Conservation (phyloP, 1,139 yeast genomes). For the Candida labiduridarum region DNA sequence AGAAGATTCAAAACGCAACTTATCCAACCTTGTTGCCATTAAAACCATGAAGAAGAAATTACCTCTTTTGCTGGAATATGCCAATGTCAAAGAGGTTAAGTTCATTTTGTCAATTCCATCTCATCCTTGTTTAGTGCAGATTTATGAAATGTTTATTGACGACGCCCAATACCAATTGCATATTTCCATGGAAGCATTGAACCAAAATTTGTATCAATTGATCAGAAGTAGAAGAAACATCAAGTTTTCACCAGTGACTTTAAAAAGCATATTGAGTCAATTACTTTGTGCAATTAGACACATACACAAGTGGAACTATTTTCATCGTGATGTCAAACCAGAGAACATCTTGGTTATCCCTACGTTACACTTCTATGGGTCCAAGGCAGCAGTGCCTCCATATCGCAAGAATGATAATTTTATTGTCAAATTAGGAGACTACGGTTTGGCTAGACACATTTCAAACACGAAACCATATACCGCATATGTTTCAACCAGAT, state of each 20-base stretch:
- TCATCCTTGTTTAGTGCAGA: conserved; percentile 70
- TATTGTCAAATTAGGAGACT: conserved; percentile 84
- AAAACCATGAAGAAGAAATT: conserved; percentile 71
- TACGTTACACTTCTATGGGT: conserved; percentile 53
- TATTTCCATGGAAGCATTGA: conserved; percentile 89
- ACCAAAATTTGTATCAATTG: conserved; percentile 74
- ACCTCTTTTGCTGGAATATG: conserved; percentile 55
- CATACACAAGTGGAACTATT: conserved; percentile 73
- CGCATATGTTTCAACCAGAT: conserved; percentile 87
- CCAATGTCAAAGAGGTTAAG: conserved; percentile 69
- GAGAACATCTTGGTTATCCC: conserved; percentile 75
- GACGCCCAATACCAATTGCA: conserved; percentile 58
- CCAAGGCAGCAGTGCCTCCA: conserved; percentile 43
- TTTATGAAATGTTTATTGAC: conserved; percentile 81
- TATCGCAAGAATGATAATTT: conserved; percentile 47
- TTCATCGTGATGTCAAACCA: conserved; percentile 86
- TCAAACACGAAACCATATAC: conserved; percentile 61
- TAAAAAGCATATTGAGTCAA: conserved; percentile 70
- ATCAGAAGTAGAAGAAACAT: conserved; percentile 58
- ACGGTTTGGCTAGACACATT: conserved; percentile 79
- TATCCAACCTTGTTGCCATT: conserved; percentile 70
- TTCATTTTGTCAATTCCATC: conserved; percentile 73
- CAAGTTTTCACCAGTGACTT: conserved; percentile 57
- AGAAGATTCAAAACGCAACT: conserved; percentile 24
- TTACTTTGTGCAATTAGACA: conserved; percentile 76